A percentile compares a stretch with the other conserved stretches of the same genome.
Evolutionary conservation across 768 basidiomycete species (phyloP).

Genomic region (Mrakia hoshinonis): DNA sequence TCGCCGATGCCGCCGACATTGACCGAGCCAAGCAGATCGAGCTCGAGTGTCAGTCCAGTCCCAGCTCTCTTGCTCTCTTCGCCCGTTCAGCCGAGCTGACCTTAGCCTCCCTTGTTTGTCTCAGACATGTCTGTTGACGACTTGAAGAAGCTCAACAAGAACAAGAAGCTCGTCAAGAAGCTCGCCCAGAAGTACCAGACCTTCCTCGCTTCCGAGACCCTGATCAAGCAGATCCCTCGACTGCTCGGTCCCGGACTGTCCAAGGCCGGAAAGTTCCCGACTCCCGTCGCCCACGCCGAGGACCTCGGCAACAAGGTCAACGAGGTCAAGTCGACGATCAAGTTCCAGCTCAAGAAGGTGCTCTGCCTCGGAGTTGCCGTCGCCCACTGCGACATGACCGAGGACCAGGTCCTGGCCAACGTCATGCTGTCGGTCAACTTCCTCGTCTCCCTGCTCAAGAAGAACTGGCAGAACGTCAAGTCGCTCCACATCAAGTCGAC

Average conservation of each 20-base stretch:
- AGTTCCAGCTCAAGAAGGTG: slow-evolving; percentile 99
- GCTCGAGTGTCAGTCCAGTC: slow-evolving; percentile 48
- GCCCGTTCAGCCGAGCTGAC: neutral
- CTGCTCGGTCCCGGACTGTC: slow-evolving; percentile 98
- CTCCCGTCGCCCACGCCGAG: slow-evolving; percentile 84
- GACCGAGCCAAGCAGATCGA: slow-evolving; percentile 97
- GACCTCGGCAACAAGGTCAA: slow-evolving; percentile 81
- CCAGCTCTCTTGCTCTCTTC: neutral
- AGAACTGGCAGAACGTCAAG: slow-evolving; percentile 99
- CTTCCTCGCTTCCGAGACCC: slow-evolving; percentile 90
- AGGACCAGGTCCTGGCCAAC: slow-evolving; percentile 92
- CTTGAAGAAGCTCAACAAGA: slow-evolving; percentile 99
- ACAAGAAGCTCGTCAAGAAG: slow-evolving; percentile 99
- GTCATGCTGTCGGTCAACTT: slow-evolving; percentile 99
- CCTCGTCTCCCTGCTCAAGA: slow-evolving; percentile 96
- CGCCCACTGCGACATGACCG: slow-evolving; percentile 93
- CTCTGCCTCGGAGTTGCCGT: slow-evolving; percentile 98
- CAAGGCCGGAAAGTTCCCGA: slow-evolving; percentile 99
- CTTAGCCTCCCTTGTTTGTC: slow-evolving; percentile 37
- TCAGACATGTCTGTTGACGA: slow-evolving; percentile 93
- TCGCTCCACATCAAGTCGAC: slow-evolving; percentile 97
- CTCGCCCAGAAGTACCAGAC: slow-evolving; percentile 99
- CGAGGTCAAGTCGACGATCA: slow-evolving; percentile 98
- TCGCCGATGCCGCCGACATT: slow-evolving; percentile 97
- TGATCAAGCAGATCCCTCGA: slow-evolving; percentile 99